These are phyloP conservation scores for Yamadazyma aaseri DNA, from an alignment of 1,139 yeast species.

Conservation along the genomic window DNA sequence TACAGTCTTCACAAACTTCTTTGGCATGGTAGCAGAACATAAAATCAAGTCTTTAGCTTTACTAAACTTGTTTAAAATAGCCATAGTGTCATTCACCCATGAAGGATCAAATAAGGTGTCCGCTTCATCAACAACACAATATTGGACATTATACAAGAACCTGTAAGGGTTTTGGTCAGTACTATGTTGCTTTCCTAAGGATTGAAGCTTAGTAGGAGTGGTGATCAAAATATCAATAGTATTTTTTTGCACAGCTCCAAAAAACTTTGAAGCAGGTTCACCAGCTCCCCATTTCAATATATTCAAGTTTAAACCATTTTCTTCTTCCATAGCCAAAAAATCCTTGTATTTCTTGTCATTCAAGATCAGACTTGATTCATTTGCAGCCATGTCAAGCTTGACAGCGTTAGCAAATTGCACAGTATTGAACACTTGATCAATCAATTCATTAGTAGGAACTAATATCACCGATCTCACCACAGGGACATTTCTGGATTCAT, in stretches of 20 bases:
- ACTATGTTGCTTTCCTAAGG: conserved; percentile 44
- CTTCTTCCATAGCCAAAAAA: conserved; percentile 26
- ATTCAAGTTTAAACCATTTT: conserved; percentile 37
- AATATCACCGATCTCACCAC: conserved; percentile 67
- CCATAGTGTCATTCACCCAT: conserved; percentile 68
- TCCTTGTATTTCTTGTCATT: conserved; percentile 18
- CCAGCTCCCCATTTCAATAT: conserved; percentile 59
- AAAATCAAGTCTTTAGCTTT: conserved; percentile 64
- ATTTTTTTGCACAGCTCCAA: conserved; percentile 39
- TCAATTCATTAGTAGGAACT: conserved; percentile 87
- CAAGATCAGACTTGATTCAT: conserved; percentile 16
- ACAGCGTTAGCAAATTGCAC: conserved; percentile 39
- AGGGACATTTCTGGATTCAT: conserved; percentile 29
- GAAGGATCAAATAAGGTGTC: conserved; percentile 88
- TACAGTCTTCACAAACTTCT: conserved; percentile 66
- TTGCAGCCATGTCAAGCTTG: conserved; percentile 20
- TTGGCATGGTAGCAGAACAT: conserved; percentile 90
- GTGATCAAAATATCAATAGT: conserved; percentile 79
- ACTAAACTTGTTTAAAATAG: conserved; percentile 51
- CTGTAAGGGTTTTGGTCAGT: conserved; percentile 49
- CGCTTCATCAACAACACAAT: conserved; percentile 89
- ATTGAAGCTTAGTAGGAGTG: conserved; percentile 65
- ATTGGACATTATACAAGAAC: conserved; percentile 46
- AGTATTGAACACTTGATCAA: conserved; percentile 69
- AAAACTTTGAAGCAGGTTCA: conserved; percentile 48